These are phyloP conservation scores for Malassezia pachydermatis DNA, from an alignment of 1,284 basidiomycete species.

Conservation along the genomic window DNA sequence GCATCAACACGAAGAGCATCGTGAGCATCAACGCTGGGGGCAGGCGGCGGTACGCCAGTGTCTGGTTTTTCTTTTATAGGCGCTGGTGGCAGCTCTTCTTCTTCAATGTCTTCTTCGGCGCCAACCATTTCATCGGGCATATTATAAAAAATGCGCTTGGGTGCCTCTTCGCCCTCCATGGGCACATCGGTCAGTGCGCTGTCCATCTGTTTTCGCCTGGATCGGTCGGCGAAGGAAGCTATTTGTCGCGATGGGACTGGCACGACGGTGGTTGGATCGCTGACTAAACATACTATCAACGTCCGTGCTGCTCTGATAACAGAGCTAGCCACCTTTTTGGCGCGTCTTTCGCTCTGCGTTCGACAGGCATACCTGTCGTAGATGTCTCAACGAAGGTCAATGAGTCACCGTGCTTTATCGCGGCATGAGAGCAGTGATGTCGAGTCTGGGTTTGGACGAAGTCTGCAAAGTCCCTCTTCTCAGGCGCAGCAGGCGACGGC, in stretches of 20 bases:
- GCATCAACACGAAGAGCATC: slow-evolving; percentile 31
- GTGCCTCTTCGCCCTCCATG: neutral
- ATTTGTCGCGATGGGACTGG: neutral
- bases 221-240: too few species aligned
- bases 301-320: too few species aligned
- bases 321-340: too few species aligned
- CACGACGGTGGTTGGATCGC: neutral
- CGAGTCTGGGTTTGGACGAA: neutral
- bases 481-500: neutral
- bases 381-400: too few species aligned
- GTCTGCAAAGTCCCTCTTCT: neutral
- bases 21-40: slow-evolving; percentile 25
- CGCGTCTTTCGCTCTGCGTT: too few species aligned
- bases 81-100: neutral
- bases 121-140: slow-evolving; percentile 10
- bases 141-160: slow-evolving; percentile 7
- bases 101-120: neutral
- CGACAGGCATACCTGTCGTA: too few species aligned
- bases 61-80: slow-evolving; percentile 8
- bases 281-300: slow-evolving; percentile 5
- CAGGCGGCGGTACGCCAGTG: slow-evolving; percentile 11
- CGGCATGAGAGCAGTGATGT: too few species aligned
- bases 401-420: too few species aligned
- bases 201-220: neutral
- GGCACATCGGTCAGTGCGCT: neutral